Evolutionary conservation across 2,329 filamentous ascomycete species (phyloP), one percentile per base, ranked within the genome.

Genomic region (Aureobasidium sp.): DNA sequence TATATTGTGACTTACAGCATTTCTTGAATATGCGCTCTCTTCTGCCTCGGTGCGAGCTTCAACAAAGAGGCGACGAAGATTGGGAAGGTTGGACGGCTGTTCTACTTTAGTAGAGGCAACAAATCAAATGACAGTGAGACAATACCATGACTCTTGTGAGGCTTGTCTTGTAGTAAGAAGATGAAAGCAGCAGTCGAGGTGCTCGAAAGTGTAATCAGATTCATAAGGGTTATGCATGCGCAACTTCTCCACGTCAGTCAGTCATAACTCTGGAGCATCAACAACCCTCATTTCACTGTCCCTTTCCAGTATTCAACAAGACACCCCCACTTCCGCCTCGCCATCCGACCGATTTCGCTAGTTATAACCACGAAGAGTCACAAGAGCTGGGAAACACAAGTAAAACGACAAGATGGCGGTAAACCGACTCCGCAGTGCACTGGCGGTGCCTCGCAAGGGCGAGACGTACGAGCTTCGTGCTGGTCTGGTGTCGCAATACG

Each of bases 401-500:
- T 24, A 60, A 37, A 63, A 50, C 47, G 45, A 42, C 60, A 68
- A 70, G 70, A 96, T 96, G 91, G 93, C 94, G 73, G 93, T 97
- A 75, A 97, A 94, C 79, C 89, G 93, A 76, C 94, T 99, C 76
- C 87, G 89, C 74, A 92, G 89, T 77, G 94, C 93, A 71, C 96
- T 99, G 76, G 88, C 90, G 74, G 87, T 87, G 74, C 94, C 94
- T 70, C 86, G 88, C 72, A 99, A 99, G 81, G 94, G 94, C 75
- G 94, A 99, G 79, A 99, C 94, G 17, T 97, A 96, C 74, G 94
- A 99, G 81, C 80, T 99, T 77, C 88, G 94, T 75, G 91, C 93
- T 66, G 94, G 94, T 42, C 81, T 99, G 74, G 94, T 87, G 78
- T 99, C 94, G 66, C 94, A 99, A 79, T 99, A 97, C 88, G 94